These are phyloP conservation scores for Rhytidiadelphus loreus DNA, from an alignment of 225 moss, liverwort and hornwort genomes.

Conservation along the genomic window DNA sequence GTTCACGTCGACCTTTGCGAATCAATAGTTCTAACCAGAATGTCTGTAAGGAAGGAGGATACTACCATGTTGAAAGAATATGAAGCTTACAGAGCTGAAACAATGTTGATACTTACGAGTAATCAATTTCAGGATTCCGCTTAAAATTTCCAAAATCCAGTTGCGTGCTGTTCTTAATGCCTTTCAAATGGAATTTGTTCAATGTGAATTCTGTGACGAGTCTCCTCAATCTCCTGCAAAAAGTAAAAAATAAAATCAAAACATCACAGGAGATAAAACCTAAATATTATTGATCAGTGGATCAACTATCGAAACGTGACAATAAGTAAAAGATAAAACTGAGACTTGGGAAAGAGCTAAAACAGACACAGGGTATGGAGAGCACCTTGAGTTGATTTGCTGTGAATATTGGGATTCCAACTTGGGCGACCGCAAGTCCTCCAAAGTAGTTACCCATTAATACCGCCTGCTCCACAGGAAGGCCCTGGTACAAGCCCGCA, in stretches of 20 bases:
- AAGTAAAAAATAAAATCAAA: not conserved
- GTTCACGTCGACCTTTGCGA: not conserved
- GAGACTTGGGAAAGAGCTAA: not conserved
- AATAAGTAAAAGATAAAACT: not conserved
- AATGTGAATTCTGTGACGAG: constrained; percentile 5
- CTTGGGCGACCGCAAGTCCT: constrained; percentile 72
- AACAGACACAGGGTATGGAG: not conserved
- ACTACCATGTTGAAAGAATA: not conserved
- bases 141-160: not conserved
- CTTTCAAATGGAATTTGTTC: constrained; percentile 17
- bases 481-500: constrained; percentile 60
- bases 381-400: constrained; percentile 48
- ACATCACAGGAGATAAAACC: not conserved
- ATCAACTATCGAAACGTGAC: not conserved
- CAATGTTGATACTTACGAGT: not conserved
- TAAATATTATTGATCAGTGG: not conserved
- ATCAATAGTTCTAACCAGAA: not conserved
- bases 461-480: constrained; percentile 60
- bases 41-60: not conserved
- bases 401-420: constrained; percentile 64
- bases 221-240: constrained; percentile 32
- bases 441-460: constrained; percentile 85
- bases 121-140: not conserved
- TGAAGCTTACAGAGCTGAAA: not conserved
- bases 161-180: not conserved